Evolutionary conservation across 306 rosid genomes (phyloP), one percentile per base, ranked within the genome.

Genomic region (Vigna reflexopilosa): DNA sequence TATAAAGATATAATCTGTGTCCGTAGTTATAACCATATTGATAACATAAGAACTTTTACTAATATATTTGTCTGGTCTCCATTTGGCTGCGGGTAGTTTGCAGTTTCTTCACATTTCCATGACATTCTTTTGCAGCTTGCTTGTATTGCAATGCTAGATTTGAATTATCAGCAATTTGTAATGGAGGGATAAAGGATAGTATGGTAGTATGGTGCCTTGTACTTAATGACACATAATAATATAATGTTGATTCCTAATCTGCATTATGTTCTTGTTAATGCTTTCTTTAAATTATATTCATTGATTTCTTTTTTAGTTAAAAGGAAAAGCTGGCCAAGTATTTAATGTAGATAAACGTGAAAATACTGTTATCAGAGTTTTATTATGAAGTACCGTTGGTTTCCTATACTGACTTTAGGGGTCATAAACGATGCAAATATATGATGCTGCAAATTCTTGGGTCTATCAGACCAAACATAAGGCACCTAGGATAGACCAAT

Each of bases 121-220:
- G 73, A 47, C 55, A 17, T 56, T 57, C 7, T 54, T 30, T 1
- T 57, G 16, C 26, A 57, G 36, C 13, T 22, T 57, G 16, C n/a
- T 66, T 47, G 17, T 11, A 47, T 62, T 51, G 59, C 75, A 30
- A 48, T 16, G 15, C 10, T 44, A 28, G 67, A 6, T 17, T 14
- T 30, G 56, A 16, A 62, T 75, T 51, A 45, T 61, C 61, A 61
- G 9, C 22, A 44, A 38, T 62, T 28, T 47, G 69, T 75, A 8
- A 32, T 26, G 12, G 49, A 75, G 49, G 34, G 56, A 57, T 57
- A 44, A 62, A 47, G 48, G 20, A 28, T 74, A 63, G 0, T 74
- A 45, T 40, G 4, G 10, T 75, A 28, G 32, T 30, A 3, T 30
- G 34, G 34, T 30, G 34, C 5, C 38, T 30, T 45, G 68, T 63